Evolutionary conservation across 1,284 basidiomycete genomes (phyloP), one percentile per base, ranked within the genome.

Genomic region (Stereum hirsutum): DNA sequence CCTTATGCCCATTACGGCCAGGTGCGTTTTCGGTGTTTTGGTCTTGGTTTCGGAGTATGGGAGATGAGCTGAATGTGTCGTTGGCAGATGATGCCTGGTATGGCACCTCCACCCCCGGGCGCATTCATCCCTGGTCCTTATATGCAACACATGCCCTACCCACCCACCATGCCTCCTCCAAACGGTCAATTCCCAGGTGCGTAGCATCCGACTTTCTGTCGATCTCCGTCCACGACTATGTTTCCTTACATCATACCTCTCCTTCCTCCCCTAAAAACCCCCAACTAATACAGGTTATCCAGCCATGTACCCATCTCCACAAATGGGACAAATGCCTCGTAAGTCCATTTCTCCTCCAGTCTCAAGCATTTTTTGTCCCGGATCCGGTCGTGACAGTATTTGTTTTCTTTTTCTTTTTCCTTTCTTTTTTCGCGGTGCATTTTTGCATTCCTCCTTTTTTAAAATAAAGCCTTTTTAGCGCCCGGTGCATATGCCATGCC

Each of bases 311-410:
- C 70, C 73, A 39, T 72, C 79, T 28, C 79, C 82, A 37, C 75
- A 68, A 40, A 87, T 88, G 83, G 78, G 77, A 34, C 83, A 84
- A 56, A 87, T 89, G 81, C 85, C 82, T 47, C 85, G 84, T 88
- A 62, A 51, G 85, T 72, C 14, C 20, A 31, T 24, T 19, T 11
- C 26, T 27, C 11, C n/a, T n/a, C n/a, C n/a, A n/a, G n/a, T n/a
- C n/a, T n/a, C n/a, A n/a, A n/a, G 15, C 23, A 23, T 17, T 35
- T n/a, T 21, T 28, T 15, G 21, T 21, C 20, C 25, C 28, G 28
- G 10, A n/a, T 30, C 8, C 28, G 8, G 28, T 10, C 28, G 8
- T 8, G n/a, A 26, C 26, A 21, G 28, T 21, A 35, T 7, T 11
- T 52, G n/a, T n/a, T n/a, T n/a, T n/a, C n/a, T n/a, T n/a, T n/a